Base-by-base conservation (phyloP, 2,329 filamentous ascomycete species). In the Aureobasidium leucospermi region DNA sequence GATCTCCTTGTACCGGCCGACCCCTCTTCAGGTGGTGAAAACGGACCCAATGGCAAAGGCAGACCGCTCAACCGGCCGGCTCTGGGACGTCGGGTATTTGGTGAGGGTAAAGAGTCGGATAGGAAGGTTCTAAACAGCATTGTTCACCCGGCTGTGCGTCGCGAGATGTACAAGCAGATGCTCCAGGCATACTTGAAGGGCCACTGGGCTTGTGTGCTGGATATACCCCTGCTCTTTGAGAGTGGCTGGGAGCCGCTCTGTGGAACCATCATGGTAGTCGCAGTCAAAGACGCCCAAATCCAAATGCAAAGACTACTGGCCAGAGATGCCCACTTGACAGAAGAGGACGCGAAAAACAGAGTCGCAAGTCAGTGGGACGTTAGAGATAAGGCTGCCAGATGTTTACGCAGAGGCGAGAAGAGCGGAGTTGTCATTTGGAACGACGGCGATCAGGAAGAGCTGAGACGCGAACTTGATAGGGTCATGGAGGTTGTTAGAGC, bases 171-270 rank as follows among this genome's bases (percentile, higher is more conserved):
- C 73, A 84, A 81, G 67, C 79, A 82, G 49, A 82, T 97, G 60
- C 69, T 90, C n/a, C 77, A 79, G 62, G 84, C 83, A 66, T 96
- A 96, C 69, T 59, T 94, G 13, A 75, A 75, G 1, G 93, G 94
- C 0, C 72, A 85, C 69, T 94, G 93, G 90, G 92, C 91, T 0
- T 90, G 96, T 4, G 87, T 99, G 38, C 79, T 97, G 15, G 94
- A 99, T 70, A 86, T 99, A 8, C 94, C 94, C 55, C 77, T 99
- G 58, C 80, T 99, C 43, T 96, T 96, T 67, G 94, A 99, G 78
- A 87, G 85, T 66, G 85, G 85, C 2, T 85, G 96, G 74, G 94
- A 99, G 73, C 78, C 85, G 42, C 83, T 96, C 65, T 96, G 92
- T 69, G 91, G 91, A 4, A 86, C 85, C 0, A 88, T 96, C 15